Evolutionary conservation across 306 rosid species (phyloP).

Genomic region (Cucumis sativus): Cucumber_9930_V3 NC_026659.2:31044001-31044500

Average conservation of each 20-base stretch:
- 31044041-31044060: background rate
- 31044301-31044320: background rate
- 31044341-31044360: conserved; percentile 8
- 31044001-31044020: too few species aligned
- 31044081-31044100: background rate
- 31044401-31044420: too few species aligned
- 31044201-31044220: too few species aligned
- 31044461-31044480: background rate
- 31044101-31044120: background rate
- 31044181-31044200: too few species aligned
- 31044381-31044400: background rate
- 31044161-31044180: background rate
- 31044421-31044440: background rate
- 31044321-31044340: background rate
- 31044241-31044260: too few species aligned
- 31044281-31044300: background rate
- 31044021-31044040: too few species aligned
- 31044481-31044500: background rate
- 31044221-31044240: too few species aligned
- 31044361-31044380: conserved; percentile 1
- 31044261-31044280: background rate
- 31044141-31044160: background rate
- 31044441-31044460: background rate
- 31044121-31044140: background rate
- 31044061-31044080: background rate